A percentile compares a stretch with the other conserved stretches of the same genome.
These are phyloP conservation scores for Metarhizium rileyi DNA, from an alignment of 2,329 filamentous ascomycete genomes.

Conservation along the genomic window DNA sequence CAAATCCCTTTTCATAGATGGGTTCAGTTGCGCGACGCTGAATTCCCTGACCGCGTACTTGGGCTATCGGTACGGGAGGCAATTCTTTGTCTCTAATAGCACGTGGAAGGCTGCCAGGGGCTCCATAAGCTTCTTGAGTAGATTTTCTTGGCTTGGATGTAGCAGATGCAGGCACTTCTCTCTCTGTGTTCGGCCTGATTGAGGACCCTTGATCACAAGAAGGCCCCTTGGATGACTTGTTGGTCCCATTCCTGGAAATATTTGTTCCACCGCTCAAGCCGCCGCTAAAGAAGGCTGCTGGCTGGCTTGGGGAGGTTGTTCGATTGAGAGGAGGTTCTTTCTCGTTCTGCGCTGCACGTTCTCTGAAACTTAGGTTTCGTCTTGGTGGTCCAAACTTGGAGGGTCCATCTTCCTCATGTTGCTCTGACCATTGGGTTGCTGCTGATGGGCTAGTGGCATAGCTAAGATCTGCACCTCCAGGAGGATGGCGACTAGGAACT, in stretches of 20 bases:
- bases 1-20: conserved; percentile 16
- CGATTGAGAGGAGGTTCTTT: conserved; percentile 23
- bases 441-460: conserved; percentile 14
- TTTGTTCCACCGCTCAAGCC: conserved; percentile 24
- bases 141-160: conserved; percentile 1
- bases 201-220: conserved; percentile 40
- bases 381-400: conserved; percentile 31
- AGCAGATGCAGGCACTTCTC: conserved; percentile 27
- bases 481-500: not conserved
- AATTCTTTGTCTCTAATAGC: conserved; percentile 22
- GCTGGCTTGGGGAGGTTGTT: conserved; percentile 12
- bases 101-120: conserved; percentile 9
- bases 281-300: conserved; percentile 13
- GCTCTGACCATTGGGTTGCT: conserved; percentile 10
- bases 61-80: conserved; percentile 17
- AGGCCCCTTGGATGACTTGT: conserved; percentile 49
- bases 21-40: conserved; percentile 22
- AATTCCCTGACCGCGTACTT: conserved; percentile 10
- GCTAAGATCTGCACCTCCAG: conserved; percentile 2
- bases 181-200: conserved; percentile 19
- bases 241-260: conserved; percentile 40
- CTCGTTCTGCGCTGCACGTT: conserved; percentile 40
- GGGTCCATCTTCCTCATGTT: conserved; percentile 12
- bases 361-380: conserved; percentile 51
- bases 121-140: conserved; percentile 4